A percentile compares a stretch with the other conserved stretches of the same genome.
These are phyloP conservation scores for Aspergillus asperescens DNA, from an alignment of 495 filamentous ascomycete genomes.

Conservation along the genomic window DNA sequence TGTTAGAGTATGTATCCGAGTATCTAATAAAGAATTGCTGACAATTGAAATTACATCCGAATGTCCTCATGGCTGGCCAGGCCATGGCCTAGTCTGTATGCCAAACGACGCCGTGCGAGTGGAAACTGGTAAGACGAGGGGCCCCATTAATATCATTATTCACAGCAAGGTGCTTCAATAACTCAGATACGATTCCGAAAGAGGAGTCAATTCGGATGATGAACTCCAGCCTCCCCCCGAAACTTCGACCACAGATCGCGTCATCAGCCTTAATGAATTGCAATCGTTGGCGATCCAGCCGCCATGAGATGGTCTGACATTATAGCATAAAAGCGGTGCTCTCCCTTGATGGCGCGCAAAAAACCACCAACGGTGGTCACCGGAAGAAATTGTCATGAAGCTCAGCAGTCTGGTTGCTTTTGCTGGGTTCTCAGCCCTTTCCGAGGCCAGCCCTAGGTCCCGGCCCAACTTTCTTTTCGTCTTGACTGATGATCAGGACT, in stretches of 20 bases:
- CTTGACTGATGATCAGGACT: slow-evolving; percentile 62
- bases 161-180: too few species aligned
- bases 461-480: slow-evolving; percentile 59
- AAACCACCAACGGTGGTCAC: too few species aligned
- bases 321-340: neutral
- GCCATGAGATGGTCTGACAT: neutral
- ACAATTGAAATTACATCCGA: neutral
- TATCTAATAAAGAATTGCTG: neutral
- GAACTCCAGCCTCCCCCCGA: too few species aligned
- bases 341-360: neutral
- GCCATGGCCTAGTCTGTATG: too few species aligned
- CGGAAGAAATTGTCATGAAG: slow-evolving; percentile 7
- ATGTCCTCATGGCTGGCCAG: neutral
- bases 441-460: slow-evolving; percentile 12
- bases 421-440: slow-evolving; percentile 7
- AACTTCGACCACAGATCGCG: too few species aligned
- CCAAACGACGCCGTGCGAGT: too few species aligned
- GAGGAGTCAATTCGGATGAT: too few species aligned
- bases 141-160: too few species aligned
- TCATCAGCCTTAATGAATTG: neutral
- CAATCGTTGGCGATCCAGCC: neutral
- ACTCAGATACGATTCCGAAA: too few species aligned
- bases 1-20: neutral
- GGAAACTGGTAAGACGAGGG: too few species aligned
- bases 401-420: slow-evolving; percentile 11